Evolutionary conservation across 257 asterid genomes (phyloP), one percentile per base, ranked within the genome.

Genomic region (Verbascum thapsus): DNA sequence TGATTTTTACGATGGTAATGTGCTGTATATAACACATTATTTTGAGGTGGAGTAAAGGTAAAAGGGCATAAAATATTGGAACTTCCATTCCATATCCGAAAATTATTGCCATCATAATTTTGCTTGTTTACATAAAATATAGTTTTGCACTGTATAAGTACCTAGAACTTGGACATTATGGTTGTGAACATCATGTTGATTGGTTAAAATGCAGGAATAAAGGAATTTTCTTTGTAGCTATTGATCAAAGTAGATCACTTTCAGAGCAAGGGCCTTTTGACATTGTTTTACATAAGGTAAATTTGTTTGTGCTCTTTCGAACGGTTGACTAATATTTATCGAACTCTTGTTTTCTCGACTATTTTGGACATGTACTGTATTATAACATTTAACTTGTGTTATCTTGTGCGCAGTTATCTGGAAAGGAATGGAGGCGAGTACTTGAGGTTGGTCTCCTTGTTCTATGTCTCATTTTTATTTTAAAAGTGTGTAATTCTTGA

Each of bases 211-310:
- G 72, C 89, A 89, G 99, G 88, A 73, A 75, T 22, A 92, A 82
- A 77, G 99, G 99, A 43, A 92, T 92, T 75, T 62, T 80, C 2
- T 85, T 92, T 80, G 96, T 92, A 56, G 83, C 97, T 58, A 89
- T 92, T 64, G 99, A 92, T 67, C 95, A 76, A 51, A 85, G 79
- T 51, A 89, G 75, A 63, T 80, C 96, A 23, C 90, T 92, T 64
- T 81, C 91, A 0, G 95, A 92, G 30, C 98, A 92, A 86, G 99
- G 96, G 34, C 99, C 99, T 74, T 92, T 92, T 52, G 97, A 92
- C 69, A 81, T 92, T 57, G 95, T 92, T 73, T 72, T 92, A 40
- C 99, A 92, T 69, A 92, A 92, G 91, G 99, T 89, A 5, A 59
- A 59, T 69, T 61, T 64, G 20, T 52, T 55, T 1, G 34, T 8